Evolutionary conservation across 148 eudicot genomes (phyloP), one percentile per base, ranked within the genome.

Genomic region (Pharnaceum exiguum): DNA sequence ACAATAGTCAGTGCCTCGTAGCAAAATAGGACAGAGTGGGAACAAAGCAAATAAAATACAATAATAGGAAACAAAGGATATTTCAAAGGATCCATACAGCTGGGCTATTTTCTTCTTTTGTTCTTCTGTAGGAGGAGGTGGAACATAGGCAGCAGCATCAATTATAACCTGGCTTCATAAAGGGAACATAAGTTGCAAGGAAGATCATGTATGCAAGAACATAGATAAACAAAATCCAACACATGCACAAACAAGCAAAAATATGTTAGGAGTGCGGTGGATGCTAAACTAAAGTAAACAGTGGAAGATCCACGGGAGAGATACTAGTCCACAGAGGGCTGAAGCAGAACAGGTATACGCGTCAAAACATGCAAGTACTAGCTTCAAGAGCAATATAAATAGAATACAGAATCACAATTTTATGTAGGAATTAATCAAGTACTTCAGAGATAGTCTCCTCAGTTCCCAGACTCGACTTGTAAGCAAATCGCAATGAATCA

Each of bases 141-240:
- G 96, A 26, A 91, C 96, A 75, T 91, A 91, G 1, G 96, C 78
- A 77, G 98, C 96, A 64, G 94, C 95, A 63, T 91, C 90, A 50
- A 91, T 76, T 51, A 91, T 85, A 12, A 74, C 89, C 98, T 91
- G 77, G 26, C 18, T 59, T 67, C 33, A 42, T 6, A n/a, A 4
- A 39, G 57, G 24, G 21, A 31, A 19, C 7, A 55, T 10, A 62
- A 45, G 35, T 25, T n/a, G 32, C 11, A 7, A n/a, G 15, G 22
- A 12, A 62, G 59, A 35, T 27, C 75, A 11, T 51, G 66, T 46
- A 45, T 37, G 39, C 30, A 50, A 18, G 29, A 56, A 33, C n/a
- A 43, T 23, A 16, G 11, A 28, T 35, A 30, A 8, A 32, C 15
- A 24, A 57, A 10, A n/a, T n/a, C n/a, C n/a, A n/a, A n/a, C n/a